A percentile compares a stretch with the other conserved stretches of the same genome.
Evolutionary conservation across 2,329 filamentous ascomycete species (phyloP).

Genomic region (Aspergillus tanneri): DNA sequence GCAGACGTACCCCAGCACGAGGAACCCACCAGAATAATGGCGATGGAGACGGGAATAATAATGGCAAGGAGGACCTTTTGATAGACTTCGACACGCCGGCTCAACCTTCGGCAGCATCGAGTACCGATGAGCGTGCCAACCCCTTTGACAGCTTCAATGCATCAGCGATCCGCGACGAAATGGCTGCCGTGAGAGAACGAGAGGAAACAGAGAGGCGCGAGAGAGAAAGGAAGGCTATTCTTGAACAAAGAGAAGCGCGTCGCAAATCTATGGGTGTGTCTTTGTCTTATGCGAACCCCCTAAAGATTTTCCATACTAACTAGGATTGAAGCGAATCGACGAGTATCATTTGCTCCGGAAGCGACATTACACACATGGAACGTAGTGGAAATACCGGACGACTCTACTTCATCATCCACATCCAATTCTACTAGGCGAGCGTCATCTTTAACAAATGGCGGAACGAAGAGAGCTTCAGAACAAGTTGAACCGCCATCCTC

Average conservation of each 20-base stretch:
- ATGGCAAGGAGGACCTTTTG: conserved; percentile 35
- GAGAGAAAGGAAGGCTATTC: conserved; percentile 58
- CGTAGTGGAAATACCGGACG: conserved; percentile 83
- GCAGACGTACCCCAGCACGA: conserved; percentile 42
- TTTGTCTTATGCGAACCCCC: not conserved
- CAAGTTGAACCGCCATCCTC: conserved; percentile 61
- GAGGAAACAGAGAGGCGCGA: conserved; percentile 65
- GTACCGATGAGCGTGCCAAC: conserved; percentile 47
- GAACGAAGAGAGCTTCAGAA: conserved; percentile 28
- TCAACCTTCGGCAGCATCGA: conserved; percentile 27
- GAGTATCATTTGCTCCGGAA: conserved; percentile 96
- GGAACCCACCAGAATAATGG: conserved; percentile 24
- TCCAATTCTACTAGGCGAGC: conserved; percentile 73
- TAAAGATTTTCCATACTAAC: conserved; percentile 8
- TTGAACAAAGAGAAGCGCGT: conserved; percentile 78
- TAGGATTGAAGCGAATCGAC: conserved; percentile 64
- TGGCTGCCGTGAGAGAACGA: conserved; percentile 66
- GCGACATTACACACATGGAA: conserved; percentile 97
- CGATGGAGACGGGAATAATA: conserved; percentile 19
- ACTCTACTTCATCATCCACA: conserved; percentile 73
- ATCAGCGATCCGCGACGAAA: conserved; percentile 44
- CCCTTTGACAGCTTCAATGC: conserved; percentile 49
- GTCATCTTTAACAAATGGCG: conserved; percentile 56
- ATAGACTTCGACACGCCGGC: conserved; percentile 47
- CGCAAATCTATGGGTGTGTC: conserved; percentile 75